Base-by-base conservation (phyloP, 2,329 filamentous ascomycete species). In the Talaromyces amestolkiae region DNA sequence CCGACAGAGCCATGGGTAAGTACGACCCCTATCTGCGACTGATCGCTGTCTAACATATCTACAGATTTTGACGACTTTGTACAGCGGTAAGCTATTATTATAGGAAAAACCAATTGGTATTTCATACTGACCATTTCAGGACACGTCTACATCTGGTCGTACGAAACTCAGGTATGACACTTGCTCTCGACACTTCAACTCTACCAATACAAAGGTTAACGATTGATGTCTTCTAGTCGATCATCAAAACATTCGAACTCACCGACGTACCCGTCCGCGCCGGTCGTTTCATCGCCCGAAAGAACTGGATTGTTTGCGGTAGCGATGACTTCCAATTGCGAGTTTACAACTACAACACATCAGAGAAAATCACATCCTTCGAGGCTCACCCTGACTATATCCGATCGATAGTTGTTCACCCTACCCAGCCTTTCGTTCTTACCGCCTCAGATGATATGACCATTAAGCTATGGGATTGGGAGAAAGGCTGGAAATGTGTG, bases 261-360 rank as follows among this genome's bases (percentile, higher is more conserved):
- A 97, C 94, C 77, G 95, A 99, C 85, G 95, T 99, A 60, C 95
- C 95, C 70, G 94, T 99, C 66, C 91, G 95, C 79, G 95, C 95
- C 68, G 95, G 95, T 75, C 91, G 95, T 72, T 99, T 99, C 80
- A 88, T 99, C 75, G 92, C 95, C 71, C 88, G 95, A 73, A 99
- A 99, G 88, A 99, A 98, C 81, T 99, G 95, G 95, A 96, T 97
- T 72, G 92, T 96, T 64, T 95, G 92, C 81, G 95, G 95, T 75
- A 94, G 90, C 71, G 92, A 96, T 82, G 92, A 97, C 82, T 99
- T 96, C 82, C 87, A 90, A 74, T 78, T 90, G 68, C 91, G 94
- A 72, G 91, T 96, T 69, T 96, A 97, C 86, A 98, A 99, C 83
- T 99, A 98, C 86, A 98, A 99, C 82, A 99, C 95, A 63, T 96